Base-by-base conservation (phyloP, 352 stramenopile genomes). In the Plasmopara muralis region DNA sequence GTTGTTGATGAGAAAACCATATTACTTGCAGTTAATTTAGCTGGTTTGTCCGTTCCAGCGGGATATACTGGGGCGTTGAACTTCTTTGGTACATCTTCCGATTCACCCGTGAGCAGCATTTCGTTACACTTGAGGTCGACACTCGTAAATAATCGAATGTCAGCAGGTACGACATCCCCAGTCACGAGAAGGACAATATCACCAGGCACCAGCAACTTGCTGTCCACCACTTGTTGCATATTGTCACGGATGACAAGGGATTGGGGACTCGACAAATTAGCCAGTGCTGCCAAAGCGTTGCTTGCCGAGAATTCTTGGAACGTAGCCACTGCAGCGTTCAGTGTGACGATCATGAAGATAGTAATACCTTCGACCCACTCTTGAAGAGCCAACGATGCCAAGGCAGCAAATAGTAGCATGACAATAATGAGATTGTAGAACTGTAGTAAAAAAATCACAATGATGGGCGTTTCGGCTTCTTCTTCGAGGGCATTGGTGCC, bases 21-120 rank as follows among this genome's bases (percentile, higher is more conserved):
- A 71, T 99, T 81, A 50, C 72, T 72, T 2, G 75, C 72, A 20
- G 77, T 88, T 30, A 86, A 56, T 45, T 89, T 83, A 34, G 47
- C 47, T 8, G 61, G 46, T 29, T 70, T 66, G 38, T 47, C 58
- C 7, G 56, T 45, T 2, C 46, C 53, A 9, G 43, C 41, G 4
- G 43, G 18, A 12, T 48, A 28, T 7, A 70, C 60, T 14, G 54
- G 41, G 20, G 63, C 62, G 41, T 82, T 86, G 51, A 64, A 83
- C 33, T 83, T 81, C 64, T 92, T 89, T 6, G 68, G 37, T 0
- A 90, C 79, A 46, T 87, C 90, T 51, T 90, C 66, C 0, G 90
- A 89, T 56, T 98, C 95, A 33, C 95, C 95, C 13, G 95, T 98
- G 0, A 98, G 73, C 60, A 89, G 80, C 60, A 93, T 97, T 65